Evolutionary conservation across 2,329 filamentous ascomycete genomes (phyloP), one percentile per base, ranked within the genome.

Genomic region (Capronia epimyces): DNA sequence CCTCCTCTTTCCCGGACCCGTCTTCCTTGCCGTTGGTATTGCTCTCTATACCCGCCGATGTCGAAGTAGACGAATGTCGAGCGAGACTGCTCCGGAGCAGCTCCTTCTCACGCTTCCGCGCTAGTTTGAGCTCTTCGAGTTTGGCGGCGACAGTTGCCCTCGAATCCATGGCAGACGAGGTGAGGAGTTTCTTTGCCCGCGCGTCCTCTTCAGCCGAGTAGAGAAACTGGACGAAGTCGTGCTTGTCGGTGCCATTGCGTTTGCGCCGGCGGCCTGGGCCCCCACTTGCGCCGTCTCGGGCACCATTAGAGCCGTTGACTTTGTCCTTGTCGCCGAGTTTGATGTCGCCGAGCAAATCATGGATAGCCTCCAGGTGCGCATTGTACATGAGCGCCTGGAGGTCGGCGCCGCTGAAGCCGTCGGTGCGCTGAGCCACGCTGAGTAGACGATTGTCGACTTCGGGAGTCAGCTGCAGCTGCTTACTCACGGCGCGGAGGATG

Each of bases 301-400:
- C 63, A 46, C 37, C 64, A 60, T 3, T 67, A 40, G 22, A 66
- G 62, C 27, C 37, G 21, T 22, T 42, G 44, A 41, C 29, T 24
- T 16, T 32, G 20, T 15, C 31, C 16, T 29, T 49, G 25, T 34
- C 37, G 27, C 47, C 45, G 27, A 34, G 24, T 37, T 66, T 66
- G 37, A 56, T 65, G 62, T 84, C 81, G 47, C 82, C 84, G 0
- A 98, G 79, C 2, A 94, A 83, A 60, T 96, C 90, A 65, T 98
- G 93, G 58, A 98, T 96, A 22, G 93, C 93, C 71, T 97, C 91
- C 4, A 98, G 78, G 66, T 98, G 93, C 0, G 93, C 90, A 60
- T 98, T 98, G 63, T 95, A 96, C 37, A 97, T 83, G 5, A 98
- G 79, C 0, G 91, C 93, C 67, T 98, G 93, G 2, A 98, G 75